phyloP scores from a whole-genome alignment of 2,329 filamentous ascomycete species.

The Alternaria gansuensis region DNA sequence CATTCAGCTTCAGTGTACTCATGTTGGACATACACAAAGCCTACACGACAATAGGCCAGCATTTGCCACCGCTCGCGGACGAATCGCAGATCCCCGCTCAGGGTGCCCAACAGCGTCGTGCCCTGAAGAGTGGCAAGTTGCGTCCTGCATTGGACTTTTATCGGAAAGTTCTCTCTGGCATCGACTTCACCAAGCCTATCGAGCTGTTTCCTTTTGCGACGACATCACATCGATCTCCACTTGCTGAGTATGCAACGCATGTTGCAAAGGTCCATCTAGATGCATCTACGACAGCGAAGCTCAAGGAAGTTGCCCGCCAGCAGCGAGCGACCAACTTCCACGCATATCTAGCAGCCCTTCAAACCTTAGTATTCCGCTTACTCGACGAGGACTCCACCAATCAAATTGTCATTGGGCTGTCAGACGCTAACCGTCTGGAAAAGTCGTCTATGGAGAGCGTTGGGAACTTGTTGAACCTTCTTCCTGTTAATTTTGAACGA shows the following conservation, averaged over 20 bases:
- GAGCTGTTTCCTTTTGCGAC: slow-evolving; percentile 39
- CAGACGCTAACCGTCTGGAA: slow-evolving; percentile 57
- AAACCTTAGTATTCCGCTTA: slow-evolving; percentile 31
- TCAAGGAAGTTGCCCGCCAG: not conserved
- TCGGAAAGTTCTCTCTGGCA: slow-evolving; percentile 1
- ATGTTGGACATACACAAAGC: slow-evolving; percentile 56
- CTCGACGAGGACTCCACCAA: slow-evolving; percentile 42
- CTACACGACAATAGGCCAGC: slow-evolving; percentile 42
- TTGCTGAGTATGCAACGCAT: slow-evolving; percentile 6
- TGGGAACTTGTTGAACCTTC: slow-evolving; percentile 61
- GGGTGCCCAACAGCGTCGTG: slow-evolving; percentile 13
- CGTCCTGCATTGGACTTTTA: slow-evolving; percentile 15
- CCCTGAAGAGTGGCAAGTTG: slow-evolving; percentile 11
- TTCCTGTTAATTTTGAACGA: slow-evolving; percentile 56
- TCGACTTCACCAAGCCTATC: slow-evolving; percentile 15
- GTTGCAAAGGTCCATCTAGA: not conserved
- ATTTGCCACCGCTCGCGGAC: too few relatives aligned
- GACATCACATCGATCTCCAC: slow-evolving; percentile 4
- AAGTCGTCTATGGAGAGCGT: slow-evolving; percentile 48
- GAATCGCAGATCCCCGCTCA: slow-evolving; percentile 10
- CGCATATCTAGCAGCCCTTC: slow-evolving; percentile 53
- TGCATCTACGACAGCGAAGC: not conserved
- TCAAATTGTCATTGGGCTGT: slow-evolving; percentile 58
- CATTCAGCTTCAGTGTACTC: slow-evolving; percentile 56
- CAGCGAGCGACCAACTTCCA: slow-evolving; percentile 1